Evolutionary conservation across 129 eudicot species (phyloP).

Genomic region (Rutidosis leptorrhynchoides): DNA sequence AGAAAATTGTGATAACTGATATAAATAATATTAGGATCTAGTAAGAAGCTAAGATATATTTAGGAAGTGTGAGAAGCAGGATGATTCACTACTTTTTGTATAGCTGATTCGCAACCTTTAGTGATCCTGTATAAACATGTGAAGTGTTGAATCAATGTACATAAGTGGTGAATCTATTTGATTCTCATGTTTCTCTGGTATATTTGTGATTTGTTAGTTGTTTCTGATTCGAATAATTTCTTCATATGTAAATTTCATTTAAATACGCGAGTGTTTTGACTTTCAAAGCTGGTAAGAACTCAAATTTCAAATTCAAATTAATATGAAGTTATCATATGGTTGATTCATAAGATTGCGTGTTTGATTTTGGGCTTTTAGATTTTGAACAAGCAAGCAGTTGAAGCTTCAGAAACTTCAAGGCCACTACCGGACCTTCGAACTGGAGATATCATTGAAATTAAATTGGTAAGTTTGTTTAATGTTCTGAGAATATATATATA

Average conservation of each 20-base stretch:
- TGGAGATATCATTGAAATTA: slow-evolving; percentile 85
- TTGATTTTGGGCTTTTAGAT: slow-evolving; percentile 42
- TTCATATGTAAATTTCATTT: not conserved
- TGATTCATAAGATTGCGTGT: not conserved
- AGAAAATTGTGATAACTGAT: not conserved
- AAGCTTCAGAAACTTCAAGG: slow-evolving; percentile 57
- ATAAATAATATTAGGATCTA: not conserved
- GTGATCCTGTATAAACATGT: not conserved
- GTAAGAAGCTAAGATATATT: not conserved
- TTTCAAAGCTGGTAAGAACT: not conserved
- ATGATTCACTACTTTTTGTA: not conserved
- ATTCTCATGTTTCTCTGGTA: not conserved
- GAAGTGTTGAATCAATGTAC: not conserved
- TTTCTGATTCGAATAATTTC: no score
- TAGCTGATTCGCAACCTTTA: not conserved
- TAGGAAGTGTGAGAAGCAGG: not conserved
- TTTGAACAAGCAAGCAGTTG: slow-evolving; percentile 79
- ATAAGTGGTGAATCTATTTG: not conserved
- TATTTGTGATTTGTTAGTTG: no score
- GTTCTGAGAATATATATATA: not conserved
- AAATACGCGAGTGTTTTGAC: not conserved
- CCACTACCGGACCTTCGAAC: slow-evolving; percentile 69
- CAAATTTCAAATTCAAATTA: not conserved
- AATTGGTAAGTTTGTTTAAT: slow-evolving; percentile 44
- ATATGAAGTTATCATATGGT: not conserved